Percentiles rank a stretch among this genome's conserved stretches.
Conservation (phyloP, 2,329 filamentous ascomycete genomes). For the Didymella sp. region DNA sequence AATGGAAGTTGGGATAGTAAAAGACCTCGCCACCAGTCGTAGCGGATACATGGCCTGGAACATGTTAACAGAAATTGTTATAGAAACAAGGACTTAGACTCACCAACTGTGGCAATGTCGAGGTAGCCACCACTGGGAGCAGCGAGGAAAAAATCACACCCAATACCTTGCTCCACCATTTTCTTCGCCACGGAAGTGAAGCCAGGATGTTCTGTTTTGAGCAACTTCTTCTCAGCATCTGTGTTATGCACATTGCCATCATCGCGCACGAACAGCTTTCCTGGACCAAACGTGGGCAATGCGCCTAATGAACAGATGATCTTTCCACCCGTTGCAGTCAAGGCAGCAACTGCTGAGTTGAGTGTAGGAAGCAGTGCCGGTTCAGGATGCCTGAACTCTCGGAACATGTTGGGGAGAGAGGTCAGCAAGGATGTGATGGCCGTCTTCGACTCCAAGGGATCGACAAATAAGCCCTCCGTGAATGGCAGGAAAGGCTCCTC, state of each 20-base stretch:
- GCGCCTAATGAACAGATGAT: conserved; percentile 85
- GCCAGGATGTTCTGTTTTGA: conserved; percentile 85
- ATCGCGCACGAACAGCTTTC: conserved; percentile 82
- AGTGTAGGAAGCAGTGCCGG: conserved; percentile 85
- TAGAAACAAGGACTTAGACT: conserved; percentile 55
- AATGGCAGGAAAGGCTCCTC: conserved; percentile 96
- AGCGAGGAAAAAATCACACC: conserved; percentile 93
- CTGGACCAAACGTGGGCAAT: conserved; percentile 92
- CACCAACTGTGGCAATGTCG: conserved; percentile 89
- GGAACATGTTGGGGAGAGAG: conserved; percentile 84
- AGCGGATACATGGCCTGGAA: conserved; percentile 77
- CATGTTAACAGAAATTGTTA: conserved; percentile 8
- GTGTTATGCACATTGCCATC: conserved; percentile 81
- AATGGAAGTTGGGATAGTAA: conserved; percentile 96
- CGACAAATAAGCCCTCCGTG: conserved; percentile 90
- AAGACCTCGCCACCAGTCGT: conserved; percentile 94
- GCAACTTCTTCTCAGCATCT: conserved; percentile 90
- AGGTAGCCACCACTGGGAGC: conserved; percentile 89
- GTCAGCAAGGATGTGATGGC: conserved; percentile 89
- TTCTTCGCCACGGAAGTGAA: conserved; percentile 88
- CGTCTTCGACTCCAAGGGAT: conserved; percentile 86
- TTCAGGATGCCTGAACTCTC: conserved; percentile 86
- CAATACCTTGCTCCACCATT: conserved; percentile 85
- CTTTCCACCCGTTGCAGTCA: conserved; percentile 89
- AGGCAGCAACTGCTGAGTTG: conserved; percentile 81